A percentile compares a stretch with the other conserved stretches of the same genome.
Conservation (phyloP, 768 basidiomycete genomes). For the Hygrocybe punicea region DNA sequence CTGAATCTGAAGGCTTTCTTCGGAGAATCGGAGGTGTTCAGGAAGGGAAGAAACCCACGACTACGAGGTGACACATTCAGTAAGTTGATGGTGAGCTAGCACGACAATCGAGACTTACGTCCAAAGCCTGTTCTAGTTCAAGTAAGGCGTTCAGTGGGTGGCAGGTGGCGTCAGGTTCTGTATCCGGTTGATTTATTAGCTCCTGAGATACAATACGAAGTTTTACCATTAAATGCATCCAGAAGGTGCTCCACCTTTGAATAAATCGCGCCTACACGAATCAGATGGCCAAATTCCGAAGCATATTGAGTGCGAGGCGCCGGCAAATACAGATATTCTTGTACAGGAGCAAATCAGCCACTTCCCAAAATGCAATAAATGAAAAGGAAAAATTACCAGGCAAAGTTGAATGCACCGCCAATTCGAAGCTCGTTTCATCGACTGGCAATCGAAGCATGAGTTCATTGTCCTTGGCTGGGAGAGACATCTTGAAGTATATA, state of each 20-base stretch:
- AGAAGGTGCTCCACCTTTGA: slow-evolving; percentile 56
- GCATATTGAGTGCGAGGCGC: slow-evolving; percentile 57
- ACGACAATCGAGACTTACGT: slow-evolving; percentile 33
- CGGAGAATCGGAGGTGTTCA: slow-evolving; percentile 65
- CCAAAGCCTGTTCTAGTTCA: slow-evolving; percentile 45
- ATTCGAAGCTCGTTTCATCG: slow-evolving; percentile 78
- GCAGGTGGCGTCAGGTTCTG: slow-evolving; percentile 36
- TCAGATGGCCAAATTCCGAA: slow-evolving; percentile 74
- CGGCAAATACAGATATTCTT: slow-evolving; percentile 68
- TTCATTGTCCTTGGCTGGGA: slow-evolving; percentile 43
- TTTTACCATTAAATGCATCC: slow-evolving; percentile 49
- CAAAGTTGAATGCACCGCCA: slow-evolving; percentile 56
- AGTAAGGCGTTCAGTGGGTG: slow-evolving; percentile 35
- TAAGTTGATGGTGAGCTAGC: neutral
- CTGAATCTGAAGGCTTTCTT: slow-evolving; percentile 65
- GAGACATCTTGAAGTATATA: slow-evolving; percentile 46
- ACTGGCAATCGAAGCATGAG: slow-evolving; percentile 67
- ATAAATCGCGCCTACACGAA: slow-evolving; percentile 65
- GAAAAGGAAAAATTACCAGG: slow-evolving; percentile 41
- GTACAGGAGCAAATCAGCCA: neutral
- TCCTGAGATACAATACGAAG: slow-evolving; percentile 7
- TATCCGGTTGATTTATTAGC: neutral
- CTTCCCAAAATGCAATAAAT: neutral
- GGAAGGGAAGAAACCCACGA: slow-evolving; percentile 68
- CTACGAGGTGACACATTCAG: slow-evolving; percentile 30